Evolutionary conservation across 2,329 filamentous ascomycete species (phyloP).

Genomic region (Plenodomus tracheiphilus): DNA sequence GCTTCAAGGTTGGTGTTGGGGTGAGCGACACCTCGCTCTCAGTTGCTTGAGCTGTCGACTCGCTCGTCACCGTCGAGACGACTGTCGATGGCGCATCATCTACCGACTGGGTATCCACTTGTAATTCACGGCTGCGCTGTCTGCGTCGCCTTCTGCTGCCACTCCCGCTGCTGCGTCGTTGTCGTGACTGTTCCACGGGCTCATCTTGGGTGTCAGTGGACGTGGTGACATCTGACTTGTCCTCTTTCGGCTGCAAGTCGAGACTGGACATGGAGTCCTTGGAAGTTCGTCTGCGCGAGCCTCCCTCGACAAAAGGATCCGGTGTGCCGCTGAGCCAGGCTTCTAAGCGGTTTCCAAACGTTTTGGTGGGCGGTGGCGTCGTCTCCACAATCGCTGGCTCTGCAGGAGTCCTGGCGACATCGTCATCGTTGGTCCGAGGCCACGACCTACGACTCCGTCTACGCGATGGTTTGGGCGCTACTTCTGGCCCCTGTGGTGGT

Average conservation of each 20-base stretch:
- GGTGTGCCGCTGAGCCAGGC: constrained; percentile 63
- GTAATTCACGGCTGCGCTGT: constrained; percentile 32
- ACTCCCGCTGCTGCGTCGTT: constrained; percentile 28
- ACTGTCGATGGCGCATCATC: constrained; percentile 28
- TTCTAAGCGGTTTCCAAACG: constrained; percentile 59
- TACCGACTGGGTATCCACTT: constrained; percentile 25
- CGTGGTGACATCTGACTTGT: constrained; percentile 32
- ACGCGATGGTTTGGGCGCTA: neutral
- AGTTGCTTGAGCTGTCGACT: constrained; percentile 18
- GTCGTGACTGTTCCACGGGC: constrained; percentile 18
- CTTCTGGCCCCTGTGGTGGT: constrained; percentile 17
- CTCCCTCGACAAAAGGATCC: constrained; percentile 58
- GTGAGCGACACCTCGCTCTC: constrained; percentile 26
- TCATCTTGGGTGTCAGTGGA: constrained; percentile 26
- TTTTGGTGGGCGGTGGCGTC: constrained; percentile 43
- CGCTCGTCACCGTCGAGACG: constrained; percentile 22
- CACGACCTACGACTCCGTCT: neutral
- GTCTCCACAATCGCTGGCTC: neutral
- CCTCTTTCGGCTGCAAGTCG: constrained; percentile 25
- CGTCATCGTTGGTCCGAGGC: neutral
- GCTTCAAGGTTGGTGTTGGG: constrained; percentile 42
- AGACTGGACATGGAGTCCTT: constrained; percentile 36
- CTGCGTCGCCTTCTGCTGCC: constrained; percentile 32
- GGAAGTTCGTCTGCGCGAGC: constrained; percentile 38
- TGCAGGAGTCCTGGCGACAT: neutral